Base-by-base conservation (phyloP, 345 rosid species). In the Ceriops zippeliana region DNA sequence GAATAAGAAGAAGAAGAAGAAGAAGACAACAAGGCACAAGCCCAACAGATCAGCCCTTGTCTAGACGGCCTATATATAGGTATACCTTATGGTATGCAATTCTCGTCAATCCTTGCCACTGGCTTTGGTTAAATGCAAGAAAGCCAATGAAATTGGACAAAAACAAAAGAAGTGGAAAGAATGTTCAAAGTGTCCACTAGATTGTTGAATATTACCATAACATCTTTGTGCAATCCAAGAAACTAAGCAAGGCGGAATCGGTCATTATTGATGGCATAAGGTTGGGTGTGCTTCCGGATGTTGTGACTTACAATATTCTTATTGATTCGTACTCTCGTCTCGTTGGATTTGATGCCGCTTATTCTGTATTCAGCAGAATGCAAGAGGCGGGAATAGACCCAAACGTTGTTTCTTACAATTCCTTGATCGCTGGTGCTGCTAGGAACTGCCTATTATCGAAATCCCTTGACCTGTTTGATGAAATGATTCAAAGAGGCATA, bases 271-370 rank as follows among this genome's bases (percentile, higher is more conserved):
- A 93, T 57, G 88, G 87, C 21, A 85, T 87, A 70, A 84, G 83
- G 77, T 58, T 93, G 74, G 96, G 98, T 15, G 80, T 91, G n/a
- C 28, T 79, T 15, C 98, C 96, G 4, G 84, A 95, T 80, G 90
- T 90, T n/a, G 89, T 95, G 42, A 90, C 96, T 57, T 95, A 83
- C 77, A 91, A 95, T 65, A 83, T 79, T 3, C 73, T 89, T 10
- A 69, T 93, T 27, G 79, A 69, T 81, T 96, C 85, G 0, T 93
- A 89, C 60, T 84, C 84, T 72, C 87, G 85, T 1, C 80, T 89
- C 2, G 82, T 81, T 61, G 73, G 91, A 21, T 28, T 89, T 15
- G 93, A 87, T 42, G 77, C 85, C 34, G 96, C 91, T 63, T 86
- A 84, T 61, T 74, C 76, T 2, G 75, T 91, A 42, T 79, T 90